Base-by-base conservation (phyloP, 345 rosid species). In the Dipteronia dyeriana region DNA sequence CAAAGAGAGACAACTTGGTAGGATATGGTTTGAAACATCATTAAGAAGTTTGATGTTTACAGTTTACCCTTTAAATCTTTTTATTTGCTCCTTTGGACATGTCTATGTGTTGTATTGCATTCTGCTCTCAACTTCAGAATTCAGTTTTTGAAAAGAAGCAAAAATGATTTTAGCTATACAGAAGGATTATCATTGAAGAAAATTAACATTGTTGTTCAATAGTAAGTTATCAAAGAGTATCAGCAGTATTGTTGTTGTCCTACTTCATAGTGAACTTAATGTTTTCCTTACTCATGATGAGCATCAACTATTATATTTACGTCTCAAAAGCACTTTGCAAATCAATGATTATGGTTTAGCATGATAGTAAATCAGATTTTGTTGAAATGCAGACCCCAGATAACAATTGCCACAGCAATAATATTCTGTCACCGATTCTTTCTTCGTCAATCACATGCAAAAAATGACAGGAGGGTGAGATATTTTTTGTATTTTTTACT, bases 341-440 rank as follows among this genome's bases (percentile, higher is more conserved):
- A 61, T 73, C 11, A 22, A 10, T 11, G 47, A 47, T 62, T 62
- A 23, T 23, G 19, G 7, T 4, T 73, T 61, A 4, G 22, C 41
- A 23, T 71, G 68, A 73, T 61, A 43, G 22, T 43, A 39, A 41
- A 61, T 61, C 25, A 47, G 43, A 2, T 38, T 71, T 53, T 54
- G 56, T 71, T 66, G 41, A 51, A 59, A 66, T 84, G 86, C 87
- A 89, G 92, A 77, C 90, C 92, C 43, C 92, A 89, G 84, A 80
- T 89, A 62, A 89, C 92, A 51, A 89, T 89, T 66, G 92, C 92
- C 62, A 87, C 92, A 9, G 90, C 92, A 84, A 89, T 89, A 82
- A 87, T 89, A 68, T 89, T 89, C 79, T 89, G 92, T 73, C 90
- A 89, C 62, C 84, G 90, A 4, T 89, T 89, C 81, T 89, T 87